These are phyloP conservation scores for Castanospermum australe DNA, from an alignment of 306 rosid species.

Conservation along the genomic window DNA sequence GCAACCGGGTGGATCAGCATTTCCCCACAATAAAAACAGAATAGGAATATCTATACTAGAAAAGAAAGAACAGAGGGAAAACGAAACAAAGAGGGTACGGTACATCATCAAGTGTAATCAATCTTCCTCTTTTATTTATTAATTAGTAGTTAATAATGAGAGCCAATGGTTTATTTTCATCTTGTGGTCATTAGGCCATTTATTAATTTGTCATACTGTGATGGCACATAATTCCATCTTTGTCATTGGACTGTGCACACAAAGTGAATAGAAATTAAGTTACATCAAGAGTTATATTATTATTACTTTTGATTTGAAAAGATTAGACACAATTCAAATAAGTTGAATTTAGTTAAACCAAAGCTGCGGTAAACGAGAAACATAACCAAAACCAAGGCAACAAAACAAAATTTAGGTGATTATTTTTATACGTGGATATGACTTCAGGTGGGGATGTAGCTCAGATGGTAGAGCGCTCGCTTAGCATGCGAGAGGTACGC, in stretches of 20 bases:
- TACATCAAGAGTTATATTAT: no score
- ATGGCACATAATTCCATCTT: no score
- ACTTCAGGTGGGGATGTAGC: slow-evolving; percentile 47
- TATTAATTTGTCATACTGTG: no score
- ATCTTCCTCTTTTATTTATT: not conserved
- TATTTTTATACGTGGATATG: no score
- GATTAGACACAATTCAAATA: no score
- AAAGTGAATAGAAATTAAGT: not conserved
- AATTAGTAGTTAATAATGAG: not conserved
- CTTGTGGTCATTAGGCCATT: no score
- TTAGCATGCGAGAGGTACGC: slow-evolving; percentile 72
- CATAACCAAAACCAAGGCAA: no score
- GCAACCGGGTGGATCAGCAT: not conserved
- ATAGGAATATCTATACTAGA: not conserved
- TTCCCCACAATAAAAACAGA: not conserved
- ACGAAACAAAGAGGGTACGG: not conserved
- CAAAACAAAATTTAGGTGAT: no score
- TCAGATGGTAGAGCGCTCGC: slow-evolving; percentile 80
- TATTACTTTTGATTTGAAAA: no score
- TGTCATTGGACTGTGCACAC: no score
- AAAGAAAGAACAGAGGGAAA: not conserved
- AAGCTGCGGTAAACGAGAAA: not conserved
- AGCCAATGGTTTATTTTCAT: not conserved
- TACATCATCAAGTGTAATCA: not conserved
- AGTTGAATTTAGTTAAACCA: no score